Conservation (phyloP, 192 early-diverging fungal species). For the Dissophora ornata region DNA sequence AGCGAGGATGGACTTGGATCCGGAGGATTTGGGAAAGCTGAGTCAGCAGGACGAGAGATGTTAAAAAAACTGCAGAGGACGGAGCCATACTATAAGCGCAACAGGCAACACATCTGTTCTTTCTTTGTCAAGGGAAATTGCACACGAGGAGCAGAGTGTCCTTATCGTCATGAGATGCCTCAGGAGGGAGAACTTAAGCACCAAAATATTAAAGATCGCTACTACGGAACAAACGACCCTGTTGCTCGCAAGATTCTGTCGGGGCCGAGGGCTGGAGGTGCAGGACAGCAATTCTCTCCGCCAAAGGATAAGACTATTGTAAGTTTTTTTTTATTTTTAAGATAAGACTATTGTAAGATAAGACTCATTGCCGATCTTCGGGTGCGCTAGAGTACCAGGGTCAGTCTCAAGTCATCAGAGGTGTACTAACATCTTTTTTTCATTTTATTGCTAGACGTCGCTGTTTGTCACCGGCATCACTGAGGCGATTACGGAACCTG, state of each 20-base stretch:
- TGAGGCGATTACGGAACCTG: constrained; percentile 73
- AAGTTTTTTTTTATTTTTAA: constrained; percentile 16
- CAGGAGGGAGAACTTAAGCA: constrained; percentile 83
- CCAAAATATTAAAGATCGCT: constrained; percentile 96
- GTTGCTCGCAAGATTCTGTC: constrained; percentile 87
- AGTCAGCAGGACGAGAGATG: constrained; percentile 78
- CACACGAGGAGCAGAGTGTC: constrained; percentile 94
- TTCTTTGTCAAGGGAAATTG: constrained; percentile 97
- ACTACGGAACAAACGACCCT: constrained; percentile 94
- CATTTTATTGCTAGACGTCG: constrained; percentile 70
- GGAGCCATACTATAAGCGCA: constrained; percentile 93
- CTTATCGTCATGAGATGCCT: constrained; percentile 96
- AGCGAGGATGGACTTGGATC: constrained; percentile 59
- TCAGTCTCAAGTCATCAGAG: no score
- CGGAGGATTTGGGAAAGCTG: constrained; percentile 76
- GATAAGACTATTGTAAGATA: background rate
- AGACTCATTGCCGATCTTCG: no score
- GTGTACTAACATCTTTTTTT: no score
- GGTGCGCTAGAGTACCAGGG: no score
- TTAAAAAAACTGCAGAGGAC: constrained; percentile 82
- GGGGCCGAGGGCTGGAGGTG: constrained; percentile 64
- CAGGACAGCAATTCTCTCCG: constrained; percentile 59
- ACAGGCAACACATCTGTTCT: constrained; percentile 91
- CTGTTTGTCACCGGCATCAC: constrained; percentile 89
- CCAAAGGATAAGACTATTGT: constrained; percentile 85